These are phyloP conservation scores for Globisporangium cystogenes DNA, from an alignment of 352 stramenopile genomes.

Conservation along the genomic window DNA sequence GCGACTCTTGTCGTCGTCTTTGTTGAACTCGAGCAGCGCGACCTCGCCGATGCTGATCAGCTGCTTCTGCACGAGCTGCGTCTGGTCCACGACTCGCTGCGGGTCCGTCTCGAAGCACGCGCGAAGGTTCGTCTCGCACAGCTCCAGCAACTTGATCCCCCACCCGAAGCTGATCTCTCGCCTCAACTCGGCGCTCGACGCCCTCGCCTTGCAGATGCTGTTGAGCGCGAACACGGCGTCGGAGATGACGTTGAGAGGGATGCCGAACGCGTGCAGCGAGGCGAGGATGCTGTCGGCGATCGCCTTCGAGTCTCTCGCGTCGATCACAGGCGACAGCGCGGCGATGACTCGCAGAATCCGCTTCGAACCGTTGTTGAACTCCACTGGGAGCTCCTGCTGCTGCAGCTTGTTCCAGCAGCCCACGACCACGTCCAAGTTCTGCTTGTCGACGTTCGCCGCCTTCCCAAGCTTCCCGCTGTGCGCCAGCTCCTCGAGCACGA, in stretches of 20 bases:
- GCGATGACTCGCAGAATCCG: conserved; percentile 81
- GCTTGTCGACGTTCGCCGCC: conserved; percentile 40
- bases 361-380: conserved; percentile 75
- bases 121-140: conserved; percentile 58
- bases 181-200: conserved; percentile 40
- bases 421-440: conserved; percentile 66
- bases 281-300: conserved; percentile 70
- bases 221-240: conserved; percentile 69
- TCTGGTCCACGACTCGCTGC: conserved; percentile 46
- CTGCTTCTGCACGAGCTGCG: conserved; percentile 63
- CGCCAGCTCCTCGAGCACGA: conserved; percentile 75
- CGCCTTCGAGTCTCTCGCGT: conserved; percentile 64
- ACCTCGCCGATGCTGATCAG: conserved; percentile 80
- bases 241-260: conserved; percentile 72
- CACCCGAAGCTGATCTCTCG: conserved; percentile 60
- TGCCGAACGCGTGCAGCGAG: conserved; percentile 69
- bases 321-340: conserved; percentile 63
- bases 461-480: conserved; percentile 54
- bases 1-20: conserved; percentile 60
- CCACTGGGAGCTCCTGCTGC: conserved; percentile 47
- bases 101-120: conserved; percentile 54
- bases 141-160: conserved; percentile 53
- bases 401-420: conserved; percentile 80
- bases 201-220: conserved; percentile 76
- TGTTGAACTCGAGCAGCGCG: conserved; percentile 71